A percentile compares a stretch with the other conserved stretches of the same genome.
These are phyloP conservation scores for Drechslerella dactyloides DNA, from an alignment of 2,329 filamentous ascomycete genomes.

Conservation along the genomic window DNA sequence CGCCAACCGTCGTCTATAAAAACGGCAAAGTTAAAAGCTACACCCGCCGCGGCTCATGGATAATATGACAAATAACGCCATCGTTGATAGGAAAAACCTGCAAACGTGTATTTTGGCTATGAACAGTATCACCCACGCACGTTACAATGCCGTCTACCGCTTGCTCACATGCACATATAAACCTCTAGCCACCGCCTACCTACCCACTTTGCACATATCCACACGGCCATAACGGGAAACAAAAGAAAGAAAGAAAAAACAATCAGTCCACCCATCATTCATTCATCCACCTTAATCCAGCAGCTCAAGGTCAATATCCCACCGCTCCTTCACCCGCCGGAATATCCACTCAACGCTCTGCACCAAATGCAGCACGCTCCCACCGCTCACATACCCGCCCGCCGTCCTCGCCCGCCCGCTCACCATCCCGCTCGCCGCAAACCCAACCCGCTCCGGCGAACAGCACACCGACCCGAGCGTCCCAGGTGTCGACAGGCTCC, in stretches of 20 bases:
- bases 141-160: too few relatives aligned
- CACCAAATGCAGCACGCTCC: slow-evolving; percentile 38
- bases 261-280: neutral
- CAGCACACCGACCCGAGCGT: slow-evolving; percentile 32
- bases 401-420: slow-evolving; percentile 20
- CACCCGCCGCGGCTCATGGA: too few relatives aligned
- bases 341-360: slow-evolving; percentile 39
- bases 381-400: slow-evolving; percentile 12
- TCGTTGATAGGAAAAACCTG: too few relatives aligned
- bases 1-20: too few relatives aligned
- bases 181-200: too few relatives aligned
- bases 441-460: slow-evolving; percentile 13
- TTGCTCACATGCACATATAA: too few relatives aligned
- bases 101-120: too few relatives aligned
- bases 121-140: too few relatives aligned
- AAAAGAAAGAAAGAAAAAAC: neutral
- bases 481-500: slow-evolving; percentile 29
- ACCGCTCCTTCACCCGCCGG: slow-evolving; percentile 23
- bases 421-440: slow-evolving; percentile 26
- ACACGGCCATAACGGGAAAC: neutral
- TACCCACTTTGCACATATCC: neutral
- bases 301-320: slow-evolving; percentile 28
- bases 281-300: slow-evolving; percentile 6
- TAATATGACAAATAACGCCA: too few relatives aligned
- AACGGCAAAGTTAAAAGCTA: too few relatives aligned